Evolutionary conservation across 164 flowering plant species (phyloP).

Genomic region (Berberis vulgaris): DNA sequence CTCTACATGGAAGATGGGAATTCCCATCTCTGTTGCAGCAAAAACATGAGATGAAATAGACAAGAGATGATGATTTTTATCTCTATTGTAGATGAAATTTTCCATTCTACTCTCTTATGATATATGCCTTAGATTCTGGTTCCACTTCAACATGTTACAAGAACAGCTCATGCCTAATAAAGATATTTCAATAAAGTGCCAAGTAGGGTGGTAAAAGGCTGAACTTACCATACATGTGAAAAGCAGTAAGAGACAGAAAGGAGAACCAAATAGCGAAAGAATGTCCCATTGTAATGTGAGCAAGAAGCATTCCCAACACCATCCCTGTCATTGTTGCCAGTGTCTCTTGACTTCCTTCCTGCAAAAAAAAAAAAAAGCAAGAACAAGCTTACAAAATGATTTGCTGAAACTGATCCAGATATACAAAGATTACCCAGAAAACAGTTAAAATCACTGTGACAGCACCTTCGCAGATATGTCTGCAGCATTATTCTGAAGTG

Average conservation of each 20-base stretch:
- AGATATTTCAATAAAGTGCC: not conserved
- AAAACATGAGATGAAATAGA: too few relatives aligned
- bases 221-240: constrained; percentile 95
- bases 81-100: too few relatives aligned
- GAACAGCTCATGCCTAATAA: not conserved
- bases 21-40: too few relatives aligned
- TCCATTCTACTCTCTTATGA: too few relatives aligned
- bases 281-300: constrained; percentile 70
- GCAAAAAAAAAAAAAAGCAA: constrained; percentile 4
- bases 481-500: constrained; percentile 96
- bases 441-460: not conserved
- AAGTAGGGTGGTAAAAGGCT: not conserved
- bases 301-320: constrained; percentile 94
- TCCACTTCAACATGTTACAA: too few relatives aligned
- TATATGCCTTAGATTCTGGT: too few relatives aligned
- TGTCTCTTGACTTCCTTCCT: constrained; percentile 99
- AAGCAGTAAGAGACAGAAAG: constrained; percentile 74
- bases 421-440: not conserved
- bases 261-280: constrained; percentile 76
- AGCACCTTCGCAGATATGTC: constrained; percentile 97
- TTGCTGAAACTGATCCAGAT: not conserved
- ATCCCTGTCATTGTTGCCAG: constrained; percentile 95
- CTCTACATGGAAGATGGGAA: too few relatives aligned
- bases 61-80: too few relatives aligned
- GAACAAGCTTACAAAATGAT: not conserved